Evolutionary conservation across 202 grass and related monocot genomes (phyloP).

Genomic region (Zizania palustris): DNA sequence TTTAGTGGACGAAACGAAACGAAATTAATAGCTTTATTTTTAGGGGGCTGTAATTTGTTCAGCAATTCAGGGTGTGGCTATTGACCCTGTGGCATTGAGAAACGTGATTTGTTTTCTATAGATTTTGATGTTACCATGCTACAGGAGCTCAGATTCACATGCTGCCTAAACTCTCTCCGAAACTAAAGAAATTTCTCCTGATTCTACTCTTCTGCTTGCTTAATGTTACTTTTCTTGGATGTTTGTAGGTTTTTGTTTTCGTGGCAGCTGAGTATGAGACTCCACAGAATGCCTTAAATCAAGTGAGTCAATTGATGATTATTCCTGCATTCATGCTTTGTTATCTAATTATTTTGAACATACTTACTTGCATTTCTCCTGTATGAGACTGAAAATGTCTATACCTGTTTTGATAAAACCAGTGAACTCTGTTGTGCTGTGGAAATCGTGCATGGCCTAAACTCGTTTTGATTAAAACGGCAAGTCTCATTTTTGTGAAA

Average conservation of each 20-base stretch:
- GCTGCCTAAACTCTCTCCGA: neutral
- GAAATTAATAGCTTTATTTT: neutral
- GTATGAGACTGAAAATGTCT: neutral
- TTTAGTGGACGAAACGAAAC: neutral
- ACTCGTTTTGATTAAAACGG: too few relatives aligned
- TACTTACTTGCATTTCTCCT: conserved; percentile 5
- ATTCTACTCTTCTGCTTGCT: neutral
- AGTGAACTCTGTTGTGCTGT: too few relatives aligned
- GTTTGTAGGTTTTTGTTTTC: conserved; percentile 88
- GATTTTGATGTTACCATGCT: neutral
- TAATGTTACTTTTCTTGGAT: conserved; percentile 12
- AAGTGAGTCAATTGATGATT: conserved; percentile 46
- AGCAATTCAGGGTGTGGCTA: too few relatives aligned
- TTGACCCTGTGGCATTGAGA: too few relatives aligned
- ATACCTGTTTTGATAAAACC: neutral
- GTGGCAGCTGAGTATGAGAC: conserved; percentile 94
- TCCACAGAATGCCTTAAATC: conserved; percentile 84
- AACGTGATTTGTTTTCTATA: neutral
- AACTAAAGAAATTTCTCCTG: neutral
- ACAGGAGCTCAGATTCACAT: neutral
- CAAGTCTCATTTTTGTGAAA: too few relatives aligned
- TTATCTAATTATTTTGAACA: neutral
- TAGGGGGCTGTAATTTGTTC: neutral
- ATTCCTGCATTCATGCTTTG: neutral
- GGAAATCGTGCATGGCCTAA: too few relatives aligned